Conservation (phyloP, 805 yeast genomes). For the Kodamaea kaohsiungensis region DNA sequence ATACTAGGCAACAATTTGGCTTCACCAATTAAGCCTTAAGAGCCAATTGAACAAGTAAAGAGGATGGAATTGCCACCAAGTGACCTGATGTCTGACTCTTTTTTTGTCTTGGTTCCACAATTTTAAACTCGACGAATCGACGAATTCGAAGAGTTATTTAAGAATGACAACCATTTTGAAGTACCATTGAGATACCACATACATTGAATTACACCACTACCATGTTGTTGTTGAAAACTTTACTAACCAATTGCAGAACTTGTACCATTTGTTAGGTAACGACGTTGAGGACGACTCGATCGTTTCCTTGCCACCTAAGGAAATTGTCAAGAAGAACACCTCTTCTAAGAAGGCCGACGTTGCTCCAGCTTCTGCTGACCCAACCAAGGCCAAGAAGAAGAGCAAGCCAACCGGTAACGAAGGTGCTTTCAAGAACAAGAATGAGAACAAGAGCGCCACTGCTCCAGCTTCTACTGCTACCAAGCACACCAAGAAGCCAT, state of each 20-base stretch:
- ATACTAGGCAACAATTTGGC: neutral
- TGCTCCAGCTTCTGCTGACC: constrained; percentile 80
- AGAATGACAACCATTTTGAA: neutral
- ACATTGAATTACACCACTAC: neutral
- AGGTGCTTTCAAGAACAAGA: constrained; percentile 68
- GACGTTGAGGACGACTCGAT: constrained; percentile 80
- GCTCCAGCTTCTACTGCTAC: constrained; percentile 54
- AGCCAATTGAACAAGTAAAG: neutral
- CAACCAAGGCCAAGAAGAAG: constrained; percentile 72
- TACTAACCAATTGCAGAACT: constrained; percentile 50
- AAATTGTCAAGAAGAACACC: constrained; percentile 77
- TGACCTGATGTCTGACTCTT: neutral
- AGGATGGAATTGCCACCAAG: neutral
- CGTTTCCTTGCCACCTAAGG: constrained; percentile 61
- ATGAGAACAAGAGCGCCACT: constrained; percentile 68
- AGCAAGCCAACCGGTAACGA: constrained; percentile 81
- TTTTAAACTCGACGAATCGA: neutral
- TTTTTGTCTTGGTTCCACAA: neutral
- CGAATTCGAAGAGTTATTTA: neutral
- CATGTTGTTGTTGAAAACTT: neutral
- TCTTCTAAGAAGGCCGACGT: constrained; percentile 85
- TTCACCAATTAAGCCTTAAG: neutral
- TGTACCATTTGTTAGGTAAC: constrained; percentile 82
- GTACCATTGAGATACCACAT: neutral
- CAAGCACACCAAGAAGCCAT: constrained; percentile 57